These are phyloP conservation scores for Xylariales sp. DNA, from an alignment of 2,329 filamentous ascomycete genomes.

Conservation along the genomic window DNA sequence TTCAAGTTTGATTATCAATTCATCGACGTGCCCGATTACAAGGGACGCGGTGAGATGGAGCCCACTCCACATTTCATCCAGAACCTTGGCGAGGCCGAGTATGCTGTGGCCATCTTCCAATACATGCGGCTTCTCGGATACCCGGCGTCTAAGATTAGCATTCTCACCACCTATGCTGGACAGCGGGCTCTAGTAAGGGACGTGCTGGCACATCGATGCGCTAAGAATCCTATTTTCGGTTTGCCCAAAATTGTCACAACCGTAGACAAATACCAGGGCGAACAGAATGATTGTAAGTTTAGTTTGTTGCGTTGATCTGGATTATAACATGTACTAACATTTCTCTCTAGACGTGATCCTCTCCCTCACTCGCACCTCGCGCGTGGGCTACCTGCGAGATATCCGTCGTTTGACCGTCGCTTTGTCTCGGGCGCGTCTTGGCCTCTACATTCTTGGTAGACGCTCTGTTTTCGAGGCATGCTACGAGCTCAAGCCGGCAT, in stretches of 20 bases:
- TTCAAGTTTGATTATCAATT: slow-evolving; percentile 96
- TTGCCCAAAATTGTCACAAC: slow-evolving; percentile 87
- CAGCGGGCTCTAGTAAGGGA: slow-evolving; percentile 86
- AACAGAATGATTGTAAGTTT: slow-evolving; percentile 93
- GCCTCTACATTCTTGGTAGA: slow-evolving; percentile 87
- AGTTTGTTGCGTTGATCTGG: not conserved
- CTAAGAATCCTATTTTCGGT: slow-evolving; percentile 78
- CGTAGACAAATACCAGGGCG: slow-evolving; percentile 97
- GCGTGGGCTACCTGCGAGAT: slow-evolving; percentile 89
- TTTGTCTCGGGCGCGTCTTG: slow-evolving; percentile 84
- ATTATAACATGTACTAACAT: slow-evolving; percentile 7
- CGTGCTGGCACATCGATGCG: slow-evolving; percentile 79
- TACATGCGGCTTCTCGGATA: slow-evolving; percentile 98
- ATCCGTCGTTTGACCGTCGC: slow-evolving; percentile 92
- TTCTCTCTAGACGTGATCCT: slow-evolving; percentile 75
- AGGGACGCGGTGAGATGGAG: slow-evolving; percentile 81
- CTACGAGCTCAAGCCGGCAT: slow-evolving; percentile 82
- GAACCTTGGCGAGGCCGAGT: slow-evolving; percentile 95
- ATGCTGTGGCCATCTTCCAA: slow-evolving; percentile 90
- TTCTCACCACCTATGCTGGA: slow-evolving; percentile 90
- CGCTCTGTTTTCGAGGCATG: slow-evolving; percentile 84
- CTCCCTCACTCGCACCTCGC: slow-evolving; percentile 82
- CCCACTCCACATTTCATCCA: slow-evolving; percentile 94
- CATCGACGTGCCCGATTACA: slow-evolving; percentile 91
- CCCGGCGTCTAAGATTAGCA: slow-evolving; percentile 76